Evolutionary conservation across 1,139 yeast species (phyloP), one percentile per base, ranked within the genome.

Genomic region (Candida dubliniensis): DNA sequence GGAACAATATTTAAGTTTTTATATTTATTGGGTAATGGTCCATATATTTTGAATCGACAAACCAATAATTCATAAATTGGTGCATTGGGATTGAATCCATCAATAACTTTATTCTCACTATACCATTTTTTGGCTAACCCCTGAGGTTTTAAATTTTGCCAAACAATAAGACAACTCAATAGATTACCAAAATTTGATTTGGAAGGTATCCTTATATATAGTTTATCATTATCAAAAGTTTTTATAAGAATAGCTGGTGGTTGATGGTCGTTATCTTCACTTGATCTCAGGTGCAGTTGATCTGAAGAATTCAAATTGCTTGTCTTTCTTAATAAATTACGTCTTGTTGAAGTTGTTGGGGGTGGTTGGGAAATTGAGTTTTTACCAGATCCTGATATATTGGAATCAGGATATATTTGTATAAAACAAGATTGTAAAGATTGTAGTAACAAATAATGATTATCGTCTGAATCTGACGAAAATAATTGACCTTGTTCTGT

Each of bases 11-110:
- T 68, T 34, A 78, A 51, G 49, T 69, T 71, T 49, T 68, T 72
- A 39, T 64, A 57, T 54, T 71, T 70, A 9, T 76, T 49, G 2
- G 80, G 82, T 10, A 80, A 57, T 2, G 87, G 86, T 0, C 87
- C 89, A 59, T 66, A 84, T 1, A 84, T 73, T 58, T 79, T 81
- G 55, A 84, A 81, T 34, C 86, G 71, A 46, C 89, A 83, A 26
- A 83, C 86, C 44, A 83, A 64, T 18, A 84, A 61, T 57, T 60
- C 79, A 54, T 66, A 71, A 47, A 60, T 61, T 31, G 55, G 55
- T 13, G 47, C 48, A 27, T 41, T 43, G 8, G 40, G 26, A n/a
- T 44, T 33, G 15, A 27, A 11, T 31, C 43, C 38, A 13, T 31
- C 34, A 4, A 58, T 58, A 11, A 74, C 73, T 40, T 71, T 71